Conservation (phyloP, 1,139 yeast species). For the Martiniozyma asiatica region DNA sequence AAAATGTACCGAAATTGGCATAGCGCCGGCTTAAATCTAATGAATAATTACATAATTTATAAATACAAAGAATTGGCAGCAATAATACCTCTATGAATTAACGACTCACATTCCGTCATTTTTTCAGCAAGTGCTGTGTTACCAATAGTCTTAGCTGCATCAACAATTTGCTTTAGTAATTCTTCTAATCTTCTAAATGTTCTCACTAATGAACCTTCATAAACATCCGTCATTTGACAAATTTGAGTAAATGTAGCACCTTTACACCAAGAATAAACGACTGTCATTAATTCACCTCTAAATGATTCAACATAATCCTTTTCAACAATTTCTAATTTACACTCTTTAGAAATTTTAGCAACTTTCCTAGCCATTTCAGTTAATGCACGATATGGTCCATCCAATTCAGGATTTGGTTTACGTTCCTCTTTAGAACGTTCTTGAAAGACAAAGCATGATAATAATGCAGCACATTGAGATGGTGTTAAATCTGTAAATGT, state of each 20-base stretch:
- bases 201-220: slow-evolving; percentile 91
- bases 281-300: slow-evolving; percentile 92
- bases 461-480: slow-evolving; percentile 83
- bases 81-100: slow-evolving; percentile 92
- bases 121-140: slow-evolving; percentile 74
- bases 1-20: too few relatives aligned
- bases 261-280: slow-evolving; percentile 91
- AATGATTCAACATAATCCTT: slow-evolving; percentile 87
- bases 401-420: slow-evolving; percentile 70
- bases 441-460: slow-evolving; percentile 94
- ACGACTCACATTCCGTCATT: slow-evolving; percentile 74
- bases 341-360: slow-evolving; percentile 80
- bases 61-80: slow-evolving; percentile 90
- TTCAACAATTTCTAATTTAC: slow-evolving; percentile 79
- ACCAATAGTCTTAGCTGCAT: slow-evolving; percentile 89
- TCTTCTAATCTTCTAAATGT: slow-evolving; percentile 92
- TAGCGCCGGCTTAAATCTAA: too few relatives aligned
- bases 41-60: slow-evolving; percentile 20
- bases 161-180: slow-evolving; percentile 75
- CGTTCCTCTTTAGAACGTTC: slow-evolving; percentile 89
- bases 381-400: slow-evolving; percentile 78
- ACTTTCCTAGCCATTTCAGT: slow-evolving; percentile 84
- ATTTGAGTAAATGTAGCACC: slow-evolving; percentile 94
- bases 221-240: slow-evolving; percentile 97
- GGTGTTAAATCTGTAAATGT: slow-evolving; percentile 77